A percentile compares a stretch with the other conserved stretches of the same genome.
phyloP scores from a whole-genome alignment of 768 basidiomycete species.

The Suillus spraguei region DNA sequence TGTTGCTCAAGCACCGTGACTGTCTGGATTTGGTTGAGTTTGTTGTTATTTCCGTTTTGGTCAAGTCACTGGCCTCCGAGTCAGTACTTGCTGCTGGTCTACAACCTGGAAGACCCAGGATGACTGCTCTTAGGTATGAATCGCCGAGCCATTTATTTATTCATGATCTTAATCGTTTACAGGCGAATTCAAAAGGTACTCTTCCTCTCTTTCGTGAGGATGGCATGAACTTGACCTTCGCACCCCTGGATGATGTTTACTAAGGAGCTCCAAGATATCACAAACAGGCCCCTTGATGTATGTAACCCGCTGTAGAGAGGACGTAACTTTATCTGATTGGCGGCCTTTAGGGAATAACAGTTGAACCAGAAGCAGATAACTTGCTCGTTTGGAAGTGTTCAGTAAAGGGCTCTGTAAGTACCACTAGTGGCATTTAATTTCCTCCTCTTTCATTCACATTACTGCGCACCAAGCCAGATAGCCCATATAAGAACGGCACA shows the following conservation, averaged over 20 bases:
- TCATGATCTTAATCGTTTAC: slow-evolving; percentile 18
- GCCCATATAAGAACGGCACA: slow-evolving; percentile 82
- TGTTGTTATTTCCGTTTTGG: neutral
- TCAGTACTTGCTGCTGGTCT: neutral
- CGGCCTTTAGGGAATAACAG: slow-evolving; percentile 55
- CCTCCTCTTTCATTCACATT: slow-evolving; percentile 9
- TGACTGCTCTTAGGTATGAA: slow-evolving; percentile 44
- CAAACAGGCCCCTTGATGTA: slow-evolving; percentile 66
- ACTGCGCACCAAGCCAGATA: slow-evolving; percentile 53
- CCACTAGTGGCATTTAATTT: slow-evolving; percentile 5
- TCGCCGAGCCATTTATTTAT: neutral
- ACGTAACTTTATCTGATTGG: slow-evolving; percentile 13
- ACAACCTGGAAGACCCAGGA: slow-evolving; percentile 16
- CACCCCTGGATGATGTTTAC: slow-evolving; percentile 30
- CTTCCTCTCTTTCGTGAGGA: slow-evolving; percentile 9
- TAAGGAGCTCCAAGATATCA: slow-evolving; percentile 66
- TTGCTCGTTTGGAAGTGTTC: slow-evolving; percentile 76
- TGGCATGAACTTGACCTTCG: slow-evolving; percentile 14
- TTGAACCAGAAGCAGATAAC: slow-evolving; percentile 70
- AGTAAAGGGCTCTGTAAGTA: slow-evolving; percentile 71
- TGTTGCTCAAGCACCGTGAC: no score
- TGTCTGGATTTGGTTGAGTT: slow-evolving; percentile 4
- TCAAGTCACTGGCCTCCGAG: neutral
- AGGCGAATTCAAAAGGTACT: slow-evolving; percentile 81
- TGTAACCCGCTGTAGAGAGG: slow-evolving; percentile 22